Conservation (phyloP, 1,284 basidiomycete genomes). For the Inonotus hispidus region DNA sequence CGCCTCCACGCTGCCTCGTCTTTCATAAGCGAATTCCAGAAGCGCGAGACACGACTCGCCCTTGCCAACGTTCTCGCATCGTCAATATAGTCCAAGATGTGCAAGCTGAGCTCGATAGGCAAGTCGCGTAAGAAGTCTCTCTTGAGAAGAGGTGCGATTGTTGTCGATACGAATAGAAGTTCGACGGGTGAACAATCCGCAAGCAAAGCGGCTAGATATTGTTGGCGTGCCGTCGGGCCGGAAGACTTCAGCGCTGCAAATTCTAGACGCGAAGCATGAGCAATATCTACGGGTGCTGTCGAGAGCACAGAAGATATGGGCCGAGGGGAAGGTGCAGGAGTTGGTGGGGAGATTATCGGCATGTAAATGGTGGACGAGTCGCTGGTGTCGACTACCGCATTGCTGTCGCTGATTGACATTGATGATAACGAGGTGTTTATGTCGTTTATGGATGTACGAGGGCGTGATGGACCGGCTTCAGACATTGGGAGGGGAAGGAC, state of each 20-base stretch:
- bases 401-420: slow-evolving; percentile 1
- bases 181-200: slow-evolving; percentile 67
- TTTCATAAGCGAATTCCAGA: slow-evolving; percentile 74
- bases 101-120: slow-evolving; percentile 80
- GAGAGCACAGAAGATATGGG: slow-evolving; percentile 24
- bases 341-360: slow-evolving; percentile 59
- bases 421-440: not conserved
- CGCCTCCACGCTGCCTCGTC: slow-evolving; percentile 85
- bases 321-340: slow-evolving; percentile 61
- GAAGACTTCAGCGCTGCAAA: slow-evolving; percentile 33
- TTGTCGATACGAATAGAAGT: slow-evolving; percentile 72
- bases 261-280: slow-evolving; percentile 29
- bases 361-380: slow-evolving; percentile 40
- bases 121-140: slow-evolving; percentile 83
- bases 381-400: not conserved
- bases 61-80: slow-evolving; percentile 74
- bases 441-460: not conserved
- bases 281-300: slow-evolving; percentile 26
- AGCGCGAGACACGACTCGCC: slow-evolving; percentile 68
- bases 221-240: slow-evolving; percentile 43
- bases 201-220: slow-evolving; percentile 61
- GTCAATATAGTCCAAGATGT: slow-evolving; percentile 80
- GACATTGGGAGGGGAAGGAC: not conserved
- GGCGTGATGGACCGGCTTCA: not conserved
- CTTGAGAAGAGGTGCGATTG: slow-evolving; percentile 77